Conservation (phyloP, 2,329 filamentous ascomycete genomes). For the Pestalotiopsis sp. region DNA sequence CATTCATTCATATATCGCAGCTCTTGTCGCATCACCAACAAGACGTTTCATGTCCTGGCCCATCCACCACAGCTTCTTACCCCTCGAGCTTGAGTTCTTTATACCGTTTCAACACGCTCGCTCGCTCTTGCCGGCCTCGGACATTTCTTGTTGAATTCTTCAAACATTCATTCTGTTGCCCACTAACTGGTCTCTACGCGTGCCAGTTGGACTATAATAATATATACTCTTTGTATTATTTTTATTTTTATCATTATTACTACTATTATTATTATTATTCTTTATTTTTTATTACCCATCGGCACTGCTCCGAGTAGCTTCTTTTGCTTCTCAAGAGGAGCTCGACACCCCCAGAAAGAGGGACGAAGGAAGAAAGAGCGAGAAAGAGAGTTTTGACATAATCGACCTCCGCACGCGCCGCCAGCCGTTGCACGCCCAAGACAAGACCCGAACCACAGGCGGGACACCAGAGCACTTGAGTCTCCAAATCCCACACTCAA, state of each 20-base stretch:
- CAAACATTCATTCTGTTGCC: neutral
- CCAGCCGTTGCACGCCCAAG: slow-evolving; percentile 10
- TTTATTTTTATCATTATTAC: neutral
- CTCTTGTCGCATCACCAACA: slow-evolving; percentile 9
- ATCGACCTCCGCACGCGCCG: slow-evolving; percentile 15
- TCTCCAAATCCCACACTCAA: neutral
- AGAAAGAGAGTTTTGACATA: slow-evolving; percentile 11
- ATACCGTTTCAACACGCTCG: neutral
- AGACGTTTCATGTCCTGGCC: slow-evolving; percentile 28
- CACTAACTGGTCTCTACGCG: neutral
- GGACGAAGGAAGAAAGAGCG: neutral
- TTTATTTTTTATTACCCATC: neutral
- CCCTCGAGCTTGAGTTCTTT: neutral
- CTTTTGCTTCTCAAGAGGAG: neutral
- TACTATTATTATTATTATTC: neutral
- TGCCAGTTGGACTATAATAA: neutral
- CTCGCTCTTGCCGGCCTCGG: slow-evolving; percentile 1
- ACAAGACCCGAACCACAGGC: neutral
- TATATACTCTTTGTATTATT: slow-evolving; percentile 6
- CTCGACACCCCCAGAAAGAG: neutral
- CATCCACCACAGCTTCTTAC: slow-evolving; percentile 11
- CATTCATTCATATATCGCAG: slow-evolving; percentile 11
- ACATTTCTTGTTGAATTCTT: neutral
- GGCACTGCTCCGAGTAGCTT: neutral
- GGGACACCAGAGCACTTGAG: neutral